Percentiles rank a stretch among this genome's conserved stretches.
phyloP scores from a whole-genome alignment of 2,329 filamentous ascomycete species.

The Fusarium sp. region DNA sequence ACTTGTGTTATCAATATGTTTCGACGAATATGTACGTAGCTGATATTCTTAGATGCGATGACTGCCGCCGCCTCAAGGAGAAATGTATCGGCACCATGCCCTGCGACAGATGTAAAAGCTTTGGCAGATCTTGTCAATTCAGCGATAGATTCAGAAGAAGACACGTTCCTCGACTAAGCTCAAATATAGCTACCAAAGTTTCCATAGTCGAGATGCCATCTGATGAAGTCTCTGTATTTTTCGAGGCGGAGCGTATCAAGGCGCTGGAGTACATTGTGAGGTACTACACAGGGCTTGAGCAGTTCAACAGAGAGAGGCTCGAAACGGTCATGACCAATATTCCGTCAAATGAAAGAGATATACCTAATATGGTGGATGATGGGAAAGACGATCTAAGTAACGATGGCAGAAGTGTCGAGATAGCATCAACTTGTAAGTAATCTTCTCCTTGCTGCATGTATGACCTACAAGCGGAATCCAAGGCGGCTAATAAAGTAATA shows the following conservation, averaged over 20 bases:
- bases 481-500: not conserved
- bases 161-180: constrained; percentile 4
- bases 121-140: constrained; percentile 28
- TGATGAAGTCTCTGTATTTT: constrained; percentile 17
- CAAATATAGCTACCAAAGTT: not conserved
- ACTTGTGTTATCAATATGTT: not conserved
- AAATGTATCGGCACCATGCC: constrained; percentile 37
- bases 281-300: constrained; percentile 36
- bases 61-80: constrained; percentile 42
- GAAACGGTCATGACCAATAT: constrained; percentile 9
- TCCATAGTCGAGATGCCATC: not conserved
- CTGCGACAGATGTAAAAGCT: constrained; percentile 41
- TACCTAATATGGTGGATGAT: not conserved
- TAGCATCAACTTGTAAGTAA: constrained; percentile 6
- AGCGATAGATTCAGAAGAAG: constrained; percentile 31
- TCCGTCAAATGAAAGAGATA: not conserved
- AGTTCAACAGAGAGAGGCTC: constrained; percentile 21
- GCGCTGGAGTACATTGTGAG: constrained; percentile 35
- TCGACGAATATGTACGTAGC: not conserved
- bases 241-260: constrained; percentile 36
- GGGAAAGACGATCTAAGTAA: not conserved
- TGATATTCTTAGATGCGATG: constrained; percentile 30
- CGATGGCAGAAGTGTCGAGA: constrained; percentile 2
- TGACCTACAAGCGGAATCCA: too few species aligned
- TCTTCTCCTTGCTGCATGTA: not conserved